Evolutionary conservation across 2,329 filamentous ascomycete genomes (phyloP).

Genomic region (Hypocrella siamensis): DNA sequence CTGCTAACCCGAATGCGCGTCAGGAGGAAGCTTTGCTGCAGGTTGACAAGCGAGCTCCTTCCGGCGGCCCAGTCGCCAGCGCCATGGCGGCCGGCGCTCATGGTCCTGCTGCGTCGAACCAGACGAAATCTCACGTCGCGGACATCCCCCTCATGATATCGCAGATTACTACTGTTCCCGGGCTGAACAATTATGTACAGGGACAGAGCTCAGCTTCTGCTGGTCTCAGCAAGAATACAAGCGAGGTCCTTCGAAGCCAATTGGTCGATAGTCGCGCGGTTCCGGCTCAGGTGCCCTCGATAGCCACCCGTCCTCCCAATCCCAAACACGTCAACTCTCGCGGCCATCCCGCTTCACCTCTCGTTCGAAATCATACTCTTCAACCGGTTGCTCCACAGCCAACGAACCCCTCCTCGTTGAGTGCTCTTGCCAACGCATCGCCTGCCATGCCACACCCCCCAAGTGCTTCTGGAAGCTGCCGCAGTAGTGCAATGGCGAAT

Average conservation of each 20-base stretch:
- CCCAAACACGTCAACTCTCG: slow-evolving; percentile 13
- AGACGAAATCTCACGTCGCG: slow-evolving; percentile 1
- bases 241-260: too few relatives aligned
- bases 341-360: slow-evolving; percentile 33
- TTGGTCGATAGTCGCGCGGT: slow-evolving; percentile 6
- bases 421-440: slow-evolving; percentile 11
- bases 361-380: slow-evolving; percentile 59
- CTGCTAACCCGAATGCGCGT: slow-evolving; percentile 5
- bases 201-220: slow-evolving; percentile 1
- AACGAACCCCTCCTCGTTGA: slow-evolving; percentile 48
- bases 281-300: slow-evolving; percentile 6
- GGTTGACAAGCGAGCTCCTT: not conserved
- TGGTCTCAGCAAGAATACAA: slow-evolving; percentile 14
- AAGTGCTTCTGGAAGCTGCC: not conserved
- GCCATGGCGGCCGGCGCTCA: not conserved
- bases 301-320: slow-evolving; percentile 6
- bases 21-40: slow-evolving; percentile 3
- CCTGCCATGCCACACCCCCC: not conserved
- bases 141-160: slow-evolving; percentile 5
- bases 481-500: slow-evolving; percentile 8
- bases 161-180: slow-evolving; percentile 12
- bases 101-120: not conserved
- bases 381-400: slow-evolving; percentile 63
- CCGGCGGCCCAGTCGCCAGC: not conserved
- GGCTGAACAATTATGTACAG: slow-evolving; percentile 14